A percentile compares a stretch with the other conserved stretches of the same genome.
Conservation (phyloP, 331 rosid genomes). For the Rosa hybrid region DNA sequence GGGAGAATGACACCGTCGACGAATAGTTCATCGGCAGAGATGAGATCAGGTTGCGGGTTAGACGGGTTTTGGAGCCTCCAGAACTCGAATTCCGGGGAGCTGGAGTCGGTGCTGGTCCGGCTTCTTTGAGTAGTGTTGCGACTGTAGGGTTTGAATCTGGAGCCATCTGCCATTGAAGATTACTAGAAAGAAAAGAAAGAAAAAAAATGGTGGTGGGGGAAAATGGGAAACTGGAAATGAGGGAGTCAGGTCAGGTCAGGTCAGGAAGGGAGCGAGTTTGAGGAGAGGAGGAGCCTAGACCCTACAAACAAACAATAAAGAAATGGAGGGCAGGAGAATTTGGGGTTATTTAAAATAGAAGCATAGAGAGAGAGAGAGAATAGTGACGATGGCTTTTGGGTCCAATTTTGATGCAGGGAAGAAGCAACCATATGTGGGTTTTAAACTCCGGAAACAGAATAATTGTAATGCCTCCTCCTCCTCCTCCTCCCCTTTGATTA, state of each 20-base stretch:
- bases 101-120: slow-evolving; percentile 36
- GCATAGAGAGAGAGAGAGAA: background rate
- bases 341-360: background rate
- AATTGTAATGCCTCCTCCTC: background rate
- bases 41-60: slow-evolving; percentile 67
- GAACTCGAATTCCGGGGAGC: slow-evolving; percentile 95
- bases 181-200: background rate
- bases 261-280: background rate
- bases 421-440: background rate
- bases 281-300: background rate
- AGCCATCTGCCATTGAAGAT: slow-evolving; percentile 19
- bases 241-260: background rate
- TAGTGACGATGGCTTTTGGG: background rate
- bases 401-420: background rate
- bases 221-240: background rate
- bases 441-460: background rate
- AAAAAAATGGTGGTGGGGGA: background rate
- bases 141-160: slow-evolving; percentile 1
- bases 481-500: background rate
- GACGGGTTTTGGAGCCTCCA: slow-evolving; percentile 94
- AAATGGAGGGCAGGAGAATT: background rate
- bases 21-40: slow-evolving; percentile 86
- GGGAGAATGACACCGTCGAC: slow-evolving; percentile 86
- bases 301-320: background rate
- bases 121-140: slow-evolving; percentile 15